Base-by-base conservation (phyloP, 176 grass and related monocot genomes). In the Carex myosuroides region DNA sequence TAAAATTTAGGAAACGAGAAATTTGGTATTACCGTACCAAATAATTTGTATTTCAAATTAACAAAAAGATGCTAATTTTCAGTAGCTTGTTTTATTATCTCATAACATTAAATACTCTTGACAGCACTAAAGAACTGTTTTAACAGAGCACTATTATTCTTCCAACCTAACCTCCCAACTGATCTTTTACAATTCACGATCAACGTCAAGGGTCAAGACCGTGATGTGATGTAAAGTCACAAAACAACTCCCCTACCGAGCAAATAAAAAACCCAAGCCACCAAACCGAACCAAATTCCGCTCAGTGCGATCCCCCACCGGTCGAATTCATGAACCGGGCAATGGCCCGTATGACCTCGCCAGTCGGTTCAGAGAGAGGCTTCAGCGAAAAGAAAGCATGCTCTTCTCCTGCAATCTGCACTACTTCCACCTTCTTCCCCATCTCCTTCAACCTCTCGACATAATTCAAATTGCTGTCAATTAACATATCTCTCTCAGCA, bases 391-490 rank as follows among this genome's bases (percentile, higher is more conserved):
- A 92, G 70, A 89, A 92, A 4, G 48, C 87, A 62, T 92, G 90
- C 78, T 92, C 33, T 65, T 89, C 64, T 18, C 90, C 87, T 29
- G 53, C 21, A 82, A 86, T 21, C 20, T 85, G 69, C 60, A 89
- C 70, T 11, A 85, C 26, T 70, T 89, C 70, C 55, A 89, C 87
- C 4, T 62, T 18, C 77, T 87, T 87, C 29, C 85, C 82, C 82
- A 64, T 74, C 33, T 64, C 85, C 79, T 73, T 85, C 82, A 92
- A 59, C 70, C 79, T 16, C 62, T 58, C 21, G 2, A 60, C 87
- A 80, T 92, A 92, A 70, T 89, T 73, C 81, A 83, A 54, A 46
- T 81, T 81, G 70, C 52, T 71, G 56, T 92, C 90, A 53, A 70
- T 70, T 62, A 92, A 48, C 26, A 89, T 21, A 37, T 89, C 90